Percentiles rank a stretch among this genome's conserved stretches.
Evolutionary conservation across 2,329 filamentous ascomycete genomes (phyloP).

Genomic region (Aspergillus oerlinghausenensis): DNA sequence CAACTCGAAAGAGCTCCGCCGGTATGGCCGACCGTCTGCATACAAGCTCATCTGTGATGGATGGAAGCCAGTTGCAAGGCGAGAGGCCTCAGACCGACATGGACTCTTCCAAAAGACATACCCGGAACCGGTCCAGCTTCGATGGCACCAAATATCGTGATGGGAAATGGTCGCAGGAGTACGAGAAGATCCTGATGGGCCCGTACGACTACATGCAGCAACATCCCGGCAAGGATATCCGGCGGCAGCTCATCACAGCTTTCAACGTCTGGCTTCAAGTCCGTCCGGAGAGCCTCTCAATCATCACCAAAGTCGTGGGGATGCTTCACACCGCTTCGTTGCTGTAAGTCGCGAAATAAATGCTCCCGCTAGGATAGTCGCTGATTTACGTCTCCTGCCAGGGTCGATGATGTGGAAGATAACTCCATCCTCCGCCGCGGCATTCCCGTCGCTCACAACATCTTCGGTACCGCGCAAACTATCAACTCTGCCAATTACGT

Average conservation of each 20-base stretch:
- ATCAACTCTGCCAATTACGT: slow-evolving; percentile 51
- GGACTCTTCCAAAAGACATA: slow-evolving; percentile 21
- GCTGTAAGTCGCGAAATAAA: slow-evolving; percentile 26
- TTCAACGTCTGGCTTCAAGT: slow-evolving; percentile 44
- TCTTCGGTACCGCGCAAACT: slow-evolving; percentile 48
- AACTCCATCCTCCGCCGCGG: slow-evolving; percentile 46
- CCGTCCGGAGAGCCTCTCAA: slow-evolving; percentile 34
- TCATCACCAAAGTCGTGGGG: slow-evolving; percentile 41
- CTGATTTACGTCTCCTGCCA: slow-evolving; percentile 8
- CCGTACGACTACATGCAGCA: slow-evolving; percentile 44
- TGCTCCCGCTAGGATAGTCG: too few species aligned
- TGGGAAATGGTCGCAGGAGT: slow-evolving; percentile 34
- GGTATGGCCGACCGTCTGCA: slow-evolving; percentile 38
- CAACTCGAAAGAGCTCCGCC: slow-evolving; percentile 68
- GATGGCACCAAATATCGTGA: slow-evolving; percentile 37
- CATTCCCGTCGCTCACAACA: slow-evolving; percentile 45
- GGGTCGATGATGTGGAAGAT: slow-evolving; percentile 50
- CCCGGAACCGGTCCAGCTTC: slow-evolving; percentile 34
- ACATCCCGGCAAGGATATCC: slow-evolving; percentile 44
- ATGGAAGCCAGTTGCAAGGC: slow-evolving; percentile 35
- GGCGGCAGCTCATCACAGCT: slow-evolving; percentile 41
- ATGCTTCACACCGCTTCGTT: slow-evolving; percentile 46
- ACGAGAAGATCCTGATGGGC: slow-evolving; percentile 41
- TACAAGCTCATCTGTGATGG: slow-evolving; percentile 1
- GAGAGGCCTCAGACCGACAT: slow-evolving; percentile 39